phyloP scores from a whole-genome alignment of 139 green algal species.

The Chlorella sp. region DNA sequence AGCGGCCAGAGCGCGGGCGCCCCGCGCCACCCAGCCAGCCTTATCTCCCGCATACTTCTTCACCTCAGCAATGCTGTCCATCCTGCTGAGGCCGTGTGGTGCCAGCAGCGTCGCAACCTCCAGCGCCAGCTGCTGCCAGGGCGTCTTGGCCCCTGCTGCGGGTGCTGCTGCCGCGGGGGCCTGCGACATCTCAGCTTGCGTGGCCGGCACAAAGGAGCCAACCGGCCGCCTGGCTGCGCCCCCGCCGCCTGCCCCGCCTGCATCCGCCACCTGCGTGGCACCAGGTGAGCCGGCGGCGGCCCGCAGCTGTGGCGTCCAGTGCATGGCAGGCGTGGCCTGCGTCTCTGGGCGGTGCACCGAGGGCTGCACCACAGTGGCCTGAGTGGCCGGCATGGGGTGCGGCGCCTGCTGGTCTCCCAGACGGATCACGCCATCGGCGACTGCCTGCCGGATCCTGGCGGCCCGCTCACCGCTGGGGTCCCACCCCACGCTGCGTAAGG shows the following conservation, averaged over 20 bases:
- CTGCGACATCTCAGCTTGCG: not conserved
- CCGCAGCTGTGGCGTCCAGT: slow-evolving; percentile 11
- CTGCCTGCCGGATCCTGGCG: not conserved
- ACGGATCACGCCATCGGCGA: not conserved
- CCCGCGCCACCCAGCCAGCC: not conserved
- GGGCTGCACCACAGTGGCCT: not conserved
- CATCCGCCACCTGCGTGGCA: slow-evolving; percentile 3
- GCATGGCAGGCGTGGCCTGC: slow-evolving; percentile 1
- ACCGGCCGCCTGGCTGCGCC: no score
- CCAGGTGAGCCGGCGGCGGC: not conserved
- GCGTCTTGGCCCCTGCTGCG: not conserved
- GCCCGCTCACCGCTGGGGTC: not conserved
- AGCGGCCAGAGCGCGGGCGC: not conserved
- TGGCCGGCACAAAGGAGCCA: no score
- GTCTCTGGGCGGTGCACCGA: not conserved
- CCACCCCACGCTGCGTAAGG: slow-evolving; percentile 11
- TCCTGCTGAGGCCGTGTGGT: not conserved
- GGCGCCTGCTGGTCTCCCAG: not conserved
- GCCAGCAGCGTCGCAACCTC: not conserved
- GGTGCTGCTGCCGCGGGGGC: not conserved
- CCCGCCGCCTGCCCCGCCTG: not conserved
- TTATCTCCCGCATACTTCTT: not conserved
- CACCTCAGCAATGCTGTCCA: not conserved
- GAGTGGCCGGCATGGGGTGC: not conserved
- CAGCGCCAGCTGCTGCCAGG: not conserved